Evolutionary conservation across 2,329 filamentous ascomycete genomes (phyloP).

Genomic region (Scytalidium lignicola): DNA sequence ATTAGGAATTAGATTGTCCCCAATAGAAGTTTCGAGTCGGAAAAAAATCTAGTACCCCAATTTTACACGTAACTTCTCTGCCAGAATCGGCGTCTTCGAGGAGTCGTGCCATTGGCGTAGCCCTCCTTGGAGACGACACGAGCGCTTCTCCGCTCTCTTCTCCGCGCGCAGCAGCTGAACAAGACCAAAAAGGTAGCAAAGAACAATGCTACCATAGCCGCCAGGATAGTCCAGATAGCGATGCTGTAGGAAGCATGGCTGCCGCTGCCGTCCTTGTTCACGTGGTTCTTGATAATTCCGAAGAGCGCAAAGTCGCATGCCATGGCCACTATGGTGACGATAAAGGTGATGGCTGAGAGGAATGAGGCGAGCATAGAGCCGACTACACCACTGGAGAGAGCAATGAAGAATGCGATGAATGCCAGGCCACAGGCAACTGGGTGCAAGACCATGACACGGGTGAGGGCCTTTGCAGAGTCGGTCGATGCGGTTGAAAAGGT

Average conservation of each 20-base stretch:
- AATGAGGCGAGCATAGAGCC: slow-evolving; percentile 48
- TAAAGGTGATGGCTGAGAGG: slow-evolving; percentile 43
- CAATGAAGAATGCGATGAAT: slow-evolving; percentile 55
- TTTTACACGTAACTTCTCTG: background rate
- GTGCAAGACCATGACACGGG: slow-evolving; percentile 57
- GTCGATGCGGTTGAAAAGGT: slow-evolving; percentile 37
- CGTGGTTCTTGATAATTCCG: slow-evolving; percentile 45
- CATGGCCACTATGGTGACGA: slow-evolving; percentile 43
- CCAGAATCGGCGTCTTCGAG: background rate
- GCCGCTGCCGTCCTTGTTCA: slow-evolving; percentile 40
- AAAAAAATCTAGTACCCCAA: no score
- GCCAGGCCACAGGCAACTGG: slow-evolving; percentile 52
- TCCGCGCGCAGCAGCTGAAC: slow-evolving; percentile 53
- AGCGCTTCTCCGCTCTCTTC: slow-evolving; percentile 13
- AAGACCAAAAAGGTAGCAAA: slow-evolving; percentile 53
- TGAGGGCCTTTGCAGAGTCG: slow-evolving; percentile 44
- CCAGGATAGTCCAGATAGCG: slow-evolving; percentile 56
- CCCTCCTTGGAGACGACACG: background rate
- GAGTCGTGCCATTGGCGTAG: background rate
- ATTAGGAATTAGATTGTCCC: no score
- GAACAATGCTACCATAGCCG: slow-evolving; percentile 48
- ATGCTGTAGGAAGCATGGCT: slow-evolving; percentile 44
- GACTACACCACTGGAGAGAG: slow-evolving; percentile 43
- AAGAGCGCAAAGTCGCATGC: slow-evolving; percentile 55
- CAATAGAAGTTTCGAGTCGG: no score